Base-by-base conservation (phyloP, 768 basidiomycete species). In the Leccinum boreale region DNA sequence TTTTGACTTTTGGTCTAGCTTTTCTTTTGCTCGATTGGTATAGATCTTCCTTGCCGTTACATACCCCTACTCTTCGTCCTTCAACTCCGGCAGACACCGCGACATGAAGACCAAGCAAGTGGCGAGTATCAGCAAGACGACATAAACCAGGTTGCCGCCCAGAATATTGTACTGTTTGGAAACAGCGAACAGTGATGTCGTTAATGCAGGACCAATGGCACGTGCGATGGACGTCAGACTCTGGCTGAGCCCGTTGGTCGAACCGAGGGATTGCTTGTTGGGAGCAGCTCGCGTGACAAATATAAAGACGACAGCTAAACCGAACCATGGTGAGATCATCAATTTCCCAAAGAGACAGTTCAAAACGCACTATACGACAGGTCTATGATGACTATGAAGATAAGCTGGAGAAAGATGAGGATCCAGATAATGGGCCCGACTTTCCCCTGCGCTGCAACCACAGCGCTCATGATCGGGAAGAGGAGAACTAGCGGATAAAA, bases 211-310 rank as follows among this genome's bases (percentile, higher is more conserved):
- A 1, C 81, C 82, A 23, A 83, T 71, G 3, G 80, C 81, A 44
- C 81, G 76, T 0, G 78, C 75, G 10, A 78, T 67, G 4, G 80
- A 77, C 2, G 74, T 75, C 1, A 74, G 69, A 14, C 77, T 81
- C 29, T 85, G 84, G 2, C 78, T 74, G 19, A 85, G 70, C 2
- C 85, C 85, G 56, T 86, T 84, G 3, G 79, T 81, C 5, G 83
- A 79, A 5, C 85, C 85, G 5, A 86, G 74, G 0, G 82, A 80
- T 21, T 72, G 73, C 53, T 76, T 79, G 56, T 78, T 79, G 0
- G 85, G 84, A 1, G 84, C 73, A 2, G 82, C 79, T 28, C 76
- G 74, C 3, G 79, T 84, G 53, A 85, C 70, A 55, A 78, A 83
- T 61, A 85, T 77, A 50, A 80, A 81, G n/a, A 81, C 77, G 49